Conservation (phyloP, 1,284 basidiomycete species). For the Cutaneotrichosporon arboriforme region DNA sequence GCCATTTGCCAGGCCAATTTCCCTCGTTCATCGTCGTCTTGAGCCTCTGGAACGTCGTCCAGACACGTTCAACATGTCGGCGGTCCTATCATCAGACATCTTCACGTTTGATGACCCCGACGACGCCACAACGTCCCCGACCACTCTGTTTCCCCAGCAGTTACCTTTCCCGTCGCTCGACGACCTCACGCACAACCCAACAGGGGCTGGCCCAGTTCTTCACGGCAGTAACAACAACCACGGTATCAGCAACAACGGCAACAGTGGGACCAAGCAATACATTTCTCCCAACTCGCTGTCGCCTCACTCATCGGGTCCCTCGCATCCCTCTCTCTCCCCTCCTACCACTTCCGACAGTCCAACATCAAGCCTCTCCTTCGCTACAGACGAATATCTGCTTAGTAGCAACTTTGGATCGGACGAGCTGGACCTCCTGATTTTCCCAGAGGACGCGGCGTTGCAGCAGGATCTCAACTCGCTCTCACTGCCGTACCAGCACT, state of each 20-base stretch:
- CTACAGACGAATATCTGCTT: conserved; percentile 36
- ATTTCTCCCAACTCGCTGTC: conserved; percentile 7
- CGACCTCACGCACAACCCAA: conserved; percentile 1
- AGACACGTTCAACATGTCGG: conserved; percentile 10
- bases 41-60: too few relatives aligned
- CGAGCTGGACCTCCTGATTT: conserved; percentile 39
- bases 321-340: conserved; percentile 27
- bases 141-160: conserved; percentile 26
- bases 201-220: conserved; percentile 6
- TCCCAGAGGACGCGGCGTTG: conserved; percentile 17
- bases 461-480: conserved; percentile 5
- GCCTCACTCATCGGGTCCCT: conserved; percentile 11
- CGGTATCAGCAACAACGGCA: too few relatives aligned
- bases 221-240: too few relatives aligned
- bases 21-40: too few relatives aligned
- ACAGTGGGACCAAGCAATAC: too few relatives aligned
- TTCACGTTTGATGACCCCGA: conserved; percentile 23
- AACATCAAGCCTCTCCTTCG: conserved; percentile 29
- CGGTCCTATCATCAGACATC: conserved; percentile 16
- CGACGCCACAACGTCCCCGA: conserved; percentile 20
- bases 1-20: too few relatives aligned
- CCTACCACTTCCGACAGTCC: conserved; percentile 32
- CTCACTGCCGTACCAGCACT: not conserved
- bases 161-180: conserved; percentile 21
- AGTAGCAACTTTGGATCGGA: conserved; percentile 24